phyloP scores from a whole-genome alignment of 352 stramenopile species.

The Elongisporangium undulatum region DNA sequence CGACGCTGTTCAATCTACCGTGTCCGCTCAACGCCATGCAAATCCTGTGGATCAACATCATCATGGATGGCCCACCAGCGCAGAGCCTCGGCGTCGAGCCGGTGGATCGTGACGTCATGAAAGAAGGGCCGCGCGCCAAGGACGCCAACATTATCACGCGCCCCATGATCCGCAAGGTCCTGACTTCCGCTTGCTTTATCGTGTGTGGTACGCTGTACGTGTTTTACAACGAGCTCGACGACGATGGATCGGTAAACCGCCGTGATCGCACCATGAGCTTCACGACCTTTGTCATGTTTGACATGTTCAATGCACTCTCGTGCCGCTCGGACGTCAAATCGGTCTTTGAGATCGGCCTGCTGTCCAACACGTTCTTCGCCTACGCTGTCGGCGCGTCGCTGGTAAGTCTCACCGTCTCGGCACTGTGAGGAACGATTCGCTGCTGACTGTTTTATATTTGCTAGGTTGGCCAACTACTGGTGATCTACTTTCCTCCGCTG shows the following conservation, averaged over 20 bases:
- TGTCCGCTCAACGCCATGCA: constrained; percentile 93
- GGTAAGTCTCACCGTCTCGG: constrained; percentile 11
- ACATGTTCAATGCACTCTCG: constrained; percentile 97
- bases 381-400: constrained; percentile 92
- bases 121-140: constrained; percentile 75
- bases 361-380: constrained; percentile 93
- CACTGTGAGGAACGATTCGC: background rate
- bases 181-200: constrained; percentile 72
- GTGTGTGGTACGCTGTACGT: constrained; percentile 78
- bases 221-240: constrained; percentile 79
- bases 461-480: constrained; percentile 90
- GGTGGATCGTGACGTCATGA: constrained; percentile 82
- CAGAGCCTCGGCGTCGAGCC: constrained; percentile 86
- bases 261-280: constrained; percentile 98
- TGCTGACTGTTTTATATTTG: background rate
- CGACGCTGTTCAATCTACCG: constrained; percentile 56
- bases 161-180: constrained; percentile 59
- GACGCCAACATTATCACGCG: constrained; percentile 78
- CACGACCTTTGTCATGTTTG: constrained; percentile 98
- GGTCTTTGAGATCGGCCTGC: constrained; percentile 89
- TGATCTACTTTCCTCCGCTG: constrained; percentile 96
- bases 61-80: constrained; percentile 92
- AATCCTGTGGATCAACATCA: constrained; percentile 98
- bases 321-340: constrained; percentile 94
- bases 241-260: constrained; percentile 89